Base-by-base conservation (phyloP, 768 basidiomycete genomes). In the Tricholoma terreum region DNA sequence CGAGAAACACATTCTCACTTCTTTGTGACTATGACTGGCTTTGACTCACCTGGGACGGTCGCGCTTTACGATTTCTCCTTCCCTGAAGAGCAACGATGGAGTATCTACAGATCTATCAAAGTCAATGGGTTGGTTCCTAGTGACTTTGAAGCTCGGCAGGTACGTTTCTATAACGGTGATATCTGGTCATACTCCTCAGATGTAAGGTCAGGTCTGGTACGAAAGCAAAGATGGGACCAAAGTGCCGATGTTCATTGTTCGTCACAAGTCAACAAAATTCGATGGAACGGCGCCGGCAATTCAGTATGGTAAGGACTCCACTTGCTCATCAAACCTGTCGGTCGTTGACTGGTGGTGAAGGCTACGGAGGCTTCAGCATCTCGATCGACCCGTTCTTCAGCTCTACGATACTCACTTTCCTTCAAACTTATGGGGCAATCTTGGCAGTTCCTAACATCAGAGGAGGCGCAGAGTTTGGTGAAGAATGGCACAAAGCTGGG, bases 191-290 rank as follows among this genome's bases (percentile, higher is more conserved):
- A 3, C 19, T 12, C 33, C 21, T 3, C 12, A 12, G 56, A 31
- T 60, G 17, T 46, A 9, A 27, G 33, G 31, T 17, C 27, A 84
- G 81, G 87, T 91, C 17, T 94, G 91, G 86, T 93, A 86, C 64
- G 68, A 76, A 17, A 85, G 84, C 70, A 89, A 87, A 69, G 92
- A 93, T 65, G 89, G 89, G 1, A 92, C 89, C 5, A 80, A 78
- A 53, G 76, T 94, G 34, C 92, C 92, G 1, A 92, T 94, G 91
- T 93, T 92, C 65, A 79, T 94, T 59, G 87, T 92, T 19, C 80
- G 84, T 48, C 89, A 89, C 67, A 86, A 87, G 68, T 79, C 77
- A 35, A 89, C 87, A 3, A 73, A 79, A 58, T 76, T 83, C 40
- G 87, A 92, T 58, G 90, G 90, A 14, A 86, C 85, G 0, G 89